Conservation (phyloP, 805 yeast species). For the Pichia deserticola region DNA sequence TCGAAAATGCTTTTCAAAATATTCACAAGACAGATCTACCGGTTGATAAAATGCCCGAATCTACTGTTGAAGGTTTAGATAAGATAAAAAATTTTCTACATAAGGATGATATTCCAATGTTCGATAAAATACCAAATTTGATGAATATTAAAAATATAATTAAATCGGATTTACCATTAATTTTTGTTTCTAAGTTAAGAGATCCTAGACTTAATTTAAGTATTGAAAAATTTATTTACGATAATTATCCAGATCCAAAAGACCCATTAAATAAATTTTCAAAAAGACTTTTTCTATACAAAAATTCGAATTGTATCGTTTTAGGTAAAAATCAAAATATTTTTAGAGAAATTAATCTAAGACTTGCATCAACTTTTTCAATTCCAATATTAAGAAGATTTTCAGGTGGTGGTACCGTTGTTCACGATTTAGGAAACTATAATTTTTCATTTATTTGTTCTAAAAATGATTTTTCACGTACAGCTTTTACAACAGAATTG, state of each 20-base stretch:
- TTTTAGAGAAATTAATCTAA: constrained; percentile 74
- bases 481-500: constrained; percentile 35
- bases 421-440: constrained; percentile 84
- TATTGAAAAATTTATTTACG: constrained; percentile 71
- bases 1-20: neutral
- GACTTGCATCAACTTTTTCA: constrained; percentile 38
- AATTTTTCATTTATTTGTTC: constrained; percentile 78
- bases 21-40: neutral
- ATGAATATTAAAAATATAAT: constrained; percentile 12
- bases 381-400: constrained; percentile 70
- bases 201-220: constrained; percentile 77
- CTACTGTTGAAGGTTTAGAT: neutral
- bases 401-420: constrained; percentile 97
- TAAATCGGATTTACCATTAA: constrained; percentile 33
- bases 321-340: constrained; percentile 96
- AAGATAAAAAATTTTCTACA: constrained; percentile 9
- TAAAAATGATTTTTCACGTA: constrained; percentile 50
- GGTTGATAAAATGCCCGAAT: neutral
- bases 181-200: constrained; percentile 48
- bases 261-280: constrained; percentile 20
- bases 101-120: constrained; percentile 10
- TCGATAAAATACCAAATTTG: constrained; percentile 6
- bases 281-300: constrained; percentile 62
- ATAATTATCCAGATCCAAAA: constrained; percentile 44
- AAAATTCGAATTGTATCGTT: constrained; percentile 80